A percentile compares a stretch with the other conserved stretches of the same genome.
phyloP scores from a whole-genome alignment of 805 yeast genomes.

The Ogataea saltuana region DNA sequence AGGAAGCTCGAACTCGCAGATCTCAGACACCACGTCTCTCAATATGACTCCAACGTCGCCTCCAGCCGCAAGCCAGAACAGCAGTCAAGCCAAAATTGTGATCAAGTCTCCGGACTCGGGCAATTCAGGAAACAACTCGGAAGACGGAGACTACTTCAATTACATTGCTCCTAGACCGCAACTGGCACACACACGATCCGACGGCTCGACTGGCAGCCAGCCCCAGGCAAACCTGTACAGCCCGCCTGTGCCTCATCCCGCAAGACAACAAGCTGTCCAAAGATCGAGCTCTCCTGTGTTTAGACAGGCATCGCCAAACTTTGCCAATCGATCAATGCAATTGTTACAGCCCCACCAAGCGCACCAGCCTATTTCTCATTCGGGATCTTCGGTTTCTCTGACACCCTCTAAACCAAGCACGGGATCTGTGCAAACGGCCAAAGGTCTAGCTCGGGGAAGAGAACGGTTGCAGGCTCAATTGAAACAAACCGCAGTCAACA shows the following conservation, averaged over 20 bases:
- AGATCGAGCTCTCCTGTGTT: constrained; percentile 13
- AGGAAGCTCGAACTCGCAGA: constrained; percentile 17
- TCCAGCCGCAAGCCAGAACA: constrained; percentile 8
- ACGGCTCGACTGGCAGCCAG: constrained; percentile 9
- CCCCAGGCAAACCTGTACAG: constrained; percentile 12
- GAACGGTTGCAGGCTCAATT: constrained; percentile 27
- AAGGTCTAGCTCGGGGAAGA: constrained; percentile 25
- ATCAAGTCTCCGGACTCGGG: constrained; percentile 21
- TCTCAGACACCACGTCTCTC: constrained; percentile 15
- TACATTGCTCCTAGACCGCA: constrained; percentile 32
- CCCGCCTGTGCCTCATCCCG: constrained; percentile 12
- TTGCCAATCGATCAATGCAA: constrained; percentile 9
- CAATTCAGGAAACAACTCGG: constrained; percentile 6
- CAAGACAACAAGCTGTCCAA: constrained; percentile 18
- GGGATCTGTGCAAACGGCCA: constrained; percentile 10
- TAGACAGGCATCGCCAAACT: constrained; percentile 15
- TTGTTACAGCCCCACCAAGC: constrained; percentile 1
- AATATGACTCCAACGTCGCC: constrained; percentile 20
- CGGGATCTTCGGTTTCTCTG: constrained; percentile 5
- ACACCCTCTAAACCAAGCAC: constrained; percentile 6
- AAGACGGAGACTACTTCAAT: constrained; percentile 30
- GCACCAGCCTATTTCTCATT: neutral
- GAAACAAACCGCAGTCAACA: constrained; percentile 21
- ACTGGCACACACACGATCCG: constrained; percentile 16
- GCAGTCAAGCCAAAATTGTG: constrained; percentile 14